Conservation (phyloP, 176 grass and related monocot species). For the Eragrostis curvula region DNA sequence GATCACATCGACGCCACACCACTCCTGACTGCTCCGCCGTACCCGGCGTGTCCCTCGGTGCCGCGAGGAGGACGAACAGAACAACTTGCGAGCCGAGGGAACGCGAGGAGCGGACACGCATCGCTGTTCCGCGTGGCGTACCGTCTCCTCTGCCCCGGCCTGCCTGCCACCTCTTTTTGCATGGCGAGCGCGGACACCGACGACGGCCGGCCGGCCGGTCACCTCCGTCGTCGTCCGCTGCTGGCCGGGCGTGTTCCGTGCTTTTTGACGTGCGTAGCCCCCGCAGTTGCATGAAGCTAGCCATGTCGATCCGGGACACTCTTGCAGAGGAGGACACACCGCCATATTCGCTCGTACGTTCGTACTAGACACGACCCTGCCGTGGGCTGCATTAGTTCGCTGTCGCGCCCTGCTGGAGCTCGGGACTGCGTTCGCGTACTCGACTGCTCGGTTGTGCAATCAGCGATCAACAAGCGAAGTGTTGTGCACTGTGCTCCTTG, state of each 20-base stretch:
- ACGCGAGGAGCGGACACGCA: slow-evolving; percentile 19
- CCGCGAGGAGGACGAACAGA: slow-evolving; percentile 9
- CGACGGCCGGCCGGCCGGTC: slow-evolving; percentile 41
- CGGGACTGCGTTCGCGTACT: background rate
- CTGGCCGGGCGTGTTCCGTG: slow-evolving; percentile 13
- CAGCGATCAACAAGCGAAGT: background rate
- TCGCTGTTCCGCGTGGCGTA: background rate
- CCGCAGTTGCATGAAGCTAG: slow-evolving; percentile 8
- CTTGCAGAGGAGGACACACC: background rate
- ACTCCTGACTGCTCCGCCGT: background rate
- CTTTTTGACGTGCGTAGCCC: background rate
- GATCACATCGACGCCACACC: slow-evolving; percentile 32
- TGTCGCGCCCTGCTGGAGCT: background rate
- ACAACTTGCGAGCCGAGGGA: slow-evolving; percentile 6
- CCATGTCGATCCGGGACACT: slow-evolving; percentile 6
- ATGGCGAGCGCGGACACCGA: slow-evolving; percentile 33
- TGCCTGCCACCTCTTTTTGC: slow-evolving; percentile 17
- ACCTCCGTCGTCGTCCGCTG: slow-evolving; percentile 33
- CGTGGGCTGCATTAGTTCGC: background rate
- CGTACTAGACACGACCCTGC: background rate
- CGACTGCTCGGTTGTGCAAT: slow-evolving; percentile 25
- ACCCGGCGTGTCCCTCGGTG: slow-evolving; percentile 27
- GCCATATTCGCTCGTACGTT: slow-evolving; percentile 27
- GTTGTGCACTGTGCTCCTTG: background rate
- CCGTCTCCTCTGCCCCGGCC: slow-evolving; percentile 15